These are phyloP conservation scores for Volvox reticuliferus DNA, from an alignment of 139 green algal species.

Conservation along the genomic window DNA sequence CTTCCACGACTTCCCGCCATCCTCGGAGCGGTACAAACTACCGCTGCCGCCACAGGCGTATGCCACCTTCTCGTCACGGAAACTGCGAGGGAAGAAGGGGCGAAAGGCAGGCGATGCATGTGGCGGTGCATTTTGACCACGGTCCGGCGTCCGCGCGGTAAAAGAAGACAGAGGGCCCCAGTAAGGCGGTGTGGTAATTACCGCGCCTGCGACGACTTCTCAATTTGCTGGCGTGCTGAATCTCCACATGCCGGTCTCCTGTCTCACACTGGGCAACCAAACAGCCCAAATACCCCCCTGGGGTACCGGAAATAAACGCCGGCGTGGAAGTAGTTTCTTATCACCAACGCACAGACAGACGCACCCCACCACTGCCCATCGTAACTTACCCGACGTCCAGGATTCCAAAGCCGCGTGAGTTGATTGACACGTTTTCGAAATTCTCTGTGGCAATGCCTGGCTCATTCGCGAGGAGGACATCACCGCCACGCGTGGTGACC, in stretches of 20 bases:
- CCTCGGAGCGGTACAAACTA: conserved; percentile 90
- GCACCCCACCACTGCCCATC: neutral
- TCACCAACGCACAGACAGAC: neutral
- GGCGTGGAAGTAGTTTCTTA: neutral
- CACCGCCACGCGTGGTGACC: conserved; percentile 93
- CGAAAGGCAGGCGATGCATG: neutral
- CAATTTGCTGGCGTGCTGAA: too few species aligned
- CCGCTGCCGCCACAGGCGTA: conserved; percentile 95
- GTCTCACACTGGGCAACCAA: too few species aligned
- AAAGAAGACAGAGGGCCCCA: too few species aligned
- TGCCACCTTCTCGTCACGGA: conserved; percentile 70
- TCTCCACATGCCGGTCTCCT: too few species aligned
- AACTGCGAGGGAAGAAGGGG: conserved; percentile 58
- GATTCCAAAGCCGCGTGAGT: conserved; percentile 95
- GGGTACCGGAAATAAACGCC: too few species aligned
- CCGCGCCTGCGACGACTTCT: too few species aligned
- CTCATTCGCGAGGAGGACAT: conserved; percentile 78
- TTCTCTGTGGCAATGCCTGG: conserved; percentile 69
- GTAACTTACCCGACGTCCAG: conserved; percentile 89
- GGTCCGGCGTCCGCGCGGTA: too few species aligned
- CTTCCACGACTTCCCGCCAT: conserved; percentile 96
- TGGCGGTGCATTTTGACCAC: too few species aligned
- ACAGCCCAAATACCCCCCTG: too few species aligned
- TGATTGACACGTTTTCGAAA: conserved; percentile 87
- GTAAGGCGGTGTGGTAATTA: too few species aligned